phyloP scores from a whole-genome alignment of 495 filamentous ascomycete genomes.

The Cercophora scortea region DNA sequence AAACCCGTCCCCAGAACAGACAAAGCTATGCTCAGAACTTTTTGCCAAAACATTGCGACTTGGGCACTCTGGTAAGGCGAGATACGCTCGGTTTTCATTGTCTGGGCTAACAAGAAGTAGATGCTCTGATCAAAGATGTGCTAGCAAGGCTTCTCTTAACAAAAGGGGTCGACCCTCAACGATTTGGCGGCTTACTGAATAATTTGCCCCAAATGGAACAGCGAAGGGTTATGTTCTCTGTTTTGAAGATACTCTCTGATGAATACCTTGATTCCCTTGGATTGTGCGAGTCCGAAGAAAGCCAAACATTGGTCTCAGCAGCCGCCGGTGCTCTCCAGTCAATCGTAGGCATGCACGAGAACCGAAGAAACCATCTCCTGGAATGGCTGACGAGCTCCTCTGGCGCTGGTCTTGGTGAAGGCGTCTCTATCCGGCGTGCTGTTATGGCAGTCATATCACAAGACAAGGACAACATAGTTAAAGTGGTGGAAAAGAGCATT shows the following conservation, averaged over 20 bases:
- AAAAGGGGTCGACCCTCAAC: conserved; percentile 15
- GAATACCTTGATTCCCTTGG: conserved; percentile 37
- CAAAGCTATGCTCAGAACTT: conserved; percentile 51
- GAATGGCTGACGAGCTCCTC: conserved; percentile 61
- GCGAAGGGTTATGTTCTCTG: conserved; percentile 45
- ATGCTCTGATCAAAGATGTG: conserved; percentile 45
- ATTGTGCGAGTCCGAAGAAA: conserved; percentile 18
- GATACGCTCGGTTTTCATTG: not conserved
- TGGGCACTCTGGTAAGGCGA: conserved; percentile 59
- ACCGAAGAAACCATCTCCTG: conserved; percentile 45
- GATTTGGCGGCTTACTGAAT: conserved; percentile 37
- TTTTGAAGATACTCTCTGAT: conserved; percentile 53
- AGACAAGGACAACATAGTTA: conserved; percentile 44
- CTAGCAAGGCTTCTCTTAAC: conserved; percentile 39
- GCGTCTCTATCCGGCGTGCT: conserved; percentile 55
- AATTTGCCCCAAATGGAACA: conserved; percentile 49
- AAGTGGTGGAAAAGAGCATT: conserved; percentile 58
- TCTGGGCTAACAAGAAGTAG: conserved; percentile 29
- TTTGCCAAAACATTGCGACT: conserved; percentile 59
- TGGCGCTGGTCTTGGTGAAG: conserved; percentile 56
- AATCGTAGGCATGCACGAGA: conserved; percentile 28
- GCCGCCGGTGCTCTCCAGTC: conserved; percentile 36
- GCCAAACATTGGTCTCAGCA: conserved; percentile 34
- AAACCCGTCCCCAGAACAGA: conserved; percentile 28
- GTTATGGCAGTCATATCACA: conserved; percentile 52